A percentile compares a stretch with the other conserved stretches of the same genome.
These are phyloP conservation scores for Coniochaeta sp. DNA, from an alignment of 2,329 filamentous ascomycete species.

Conservation along the genomic window DNA sequence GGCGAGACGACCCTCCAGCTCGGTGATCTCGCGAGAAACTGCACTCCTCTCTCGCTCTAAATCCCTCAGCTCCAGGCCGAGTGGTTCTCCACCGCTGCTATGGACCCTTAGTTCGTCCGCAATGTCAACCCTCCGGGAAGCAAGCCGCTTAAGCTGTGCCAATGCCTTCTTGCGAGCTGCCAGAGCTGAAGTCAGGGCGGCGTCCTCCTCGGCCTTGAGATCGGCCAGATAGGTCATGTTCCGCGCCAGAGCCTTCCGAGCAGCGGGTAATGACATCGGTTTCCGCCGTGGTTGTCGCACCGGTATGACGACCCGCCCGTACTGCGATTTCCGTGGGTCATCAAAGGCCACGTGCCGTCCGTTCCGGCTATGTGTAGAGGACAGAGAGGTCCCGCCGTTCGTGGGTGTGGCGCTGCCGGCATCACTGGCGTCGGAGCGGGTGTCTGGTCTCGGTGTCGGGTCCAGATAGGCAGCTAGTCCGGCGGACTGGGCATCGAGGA, in stretches of 20 bases:
- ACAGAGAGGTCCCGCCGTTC: slow-evolving; percentile 27
- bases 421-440: slow-evolving; percentile 28
- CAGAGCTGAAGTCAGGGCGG: slow-evolving; percentile 50
- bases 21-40: slow-evolving; percentile 57
- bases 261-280: slow-evolving; percentile 50
- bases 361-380: slow-evolving; percentile 26
- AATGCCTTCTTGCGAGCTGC: slow-evolving; percentile 50
- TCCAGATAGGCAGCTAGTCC: slow-evolving; percentile 32
- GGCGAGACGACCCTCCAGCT: slow-evolving; percentile 57
- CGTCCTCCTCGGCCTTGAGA: slow-evolving; percentile 63
- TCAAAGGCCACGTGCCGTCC: slow-evolving; percentile 27
- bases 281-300: slow-evolving; percentile 49
- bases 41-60: slow-evolving; percentile 47
- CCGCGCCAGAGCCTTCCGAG: slow-evolving; percentile 57
- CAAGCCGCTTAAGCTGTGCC: slow-evolving; percentile 46
- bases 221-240: slow-evolving; percentile 57
- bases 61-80: slow-evolving; percentile 52
- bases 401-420: slow-evolving; percentile 34
- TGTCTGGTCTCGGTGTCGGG: slow-evolving; percentile 11
- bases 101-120: slow-evolving; percentile 44
- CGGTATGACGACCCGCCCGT: slow-evolving; percentile 41
- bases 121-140: slow-evolving; percentile 42
- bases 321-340: background rate
- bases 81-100: slow-evolving; percentile 47
- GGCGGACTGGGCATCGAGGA: slow-evolving; percentile 41